Base-by-base conservation (phyloP, 768 basidiomycete genomes). In the Gyrodon lividus region DNA sequence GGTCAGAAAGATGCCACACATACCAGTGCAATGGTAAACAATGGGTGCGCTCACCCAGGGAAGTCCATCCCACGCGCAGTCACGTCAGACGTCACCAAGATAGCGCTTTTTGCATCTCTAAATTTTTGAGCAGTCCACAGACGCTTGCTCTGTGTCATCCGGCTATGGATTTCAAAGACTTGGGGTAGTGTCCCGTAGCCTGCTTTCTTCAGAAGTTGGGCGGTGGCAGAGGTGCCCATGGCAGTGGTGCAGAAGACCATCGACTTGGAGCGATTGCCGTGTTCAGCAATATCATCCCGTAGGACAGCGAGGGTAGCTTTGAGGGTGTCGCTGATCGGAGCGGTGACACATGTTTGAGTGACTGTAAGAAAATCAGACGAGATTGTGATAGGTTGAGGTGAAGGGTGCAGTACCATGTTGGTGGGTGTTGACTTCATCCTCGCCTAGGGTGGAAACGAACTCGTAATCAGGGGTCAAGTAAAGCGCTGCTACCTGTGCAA, bases 221-320 rank as follows among this genome's bases (percentile, higher is more conserved):
- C 58, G 2, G 72, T 70, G 38, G 82, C 65, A 6, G 70, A 71
- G 1, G 81, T 79, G 8, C 79, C 80, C 47, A 81, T 75, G 6
- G 85, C 84, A 6, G 85, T 87, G n/a, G 84, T 81, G 39, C 82
- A 77, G 72, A 87, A 87, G 6, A 81, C 72, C 65, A 88, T 84
- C 14, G 76, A 59, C 52, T 79, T 79, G 38, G 73, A 72, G 1
- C 12, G 41, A 1, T 46, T 55, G 55, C 58, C 55, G 59, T 70
- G 66, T 48, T 64, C 58, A 6, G 62, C 24, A 2, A 48, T 59
- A 23, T 78, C 73, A 2, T 69, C 60, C 30, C 68, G 69, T 10
- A 80, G 57, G 34, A 79, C 61, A 34, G 74, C 69, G 13, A 78
- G 33, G 6, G 68, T 57, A 6, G 74, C 70, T 9, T 79, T 71